These are phyloP conservation scores for Chlorella sp. DNA, from an alignment of 139 green algal species.

Conservation along the genomic window DNA sequence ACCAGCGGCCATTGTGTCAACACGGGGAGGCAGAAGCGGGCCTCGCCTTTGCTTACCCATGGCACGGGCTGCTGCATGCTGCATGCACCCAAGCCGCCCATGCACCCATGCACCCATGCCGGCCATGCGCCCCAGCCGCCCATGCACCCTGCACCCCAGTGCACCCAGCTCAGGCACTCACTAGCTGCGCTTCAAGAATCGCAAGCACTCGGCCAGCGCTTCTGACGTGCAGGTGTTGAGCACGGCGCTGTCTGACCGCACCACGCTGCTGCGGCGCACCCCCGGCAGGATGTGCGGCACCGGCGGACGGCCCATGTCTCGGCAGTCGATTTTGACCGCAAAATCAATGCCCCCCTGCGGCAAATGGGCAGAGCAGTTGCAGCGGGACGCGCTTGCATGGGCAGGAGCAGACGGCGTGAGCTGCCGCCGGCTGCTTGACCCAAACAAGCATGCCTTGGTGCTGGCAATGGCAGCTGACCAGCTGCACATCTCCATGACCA, in stretches of 20 bases:
- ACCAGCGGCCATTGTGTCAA: no score
- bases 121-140: no score
- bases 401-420: no score
- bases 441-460: no score
- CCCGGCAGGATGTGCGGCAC: not conserved
- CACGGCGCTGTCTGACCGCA: conserved; percentile 24
- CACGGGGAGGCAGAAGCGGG: not conserved
- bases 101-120: no score
- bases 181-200: conserved; percentile 81
- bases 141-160: no score
- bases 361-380: not conserved
- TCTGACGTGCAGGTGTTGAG: conserved; percentile 69
- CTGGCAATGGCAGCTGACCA: not conserved
- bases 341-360: not conserved
- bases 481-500: not conserved
- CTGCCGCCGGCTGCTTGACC: no score
- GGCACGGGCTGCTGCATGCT: no score
- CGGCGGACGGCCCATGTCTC: not conserved
- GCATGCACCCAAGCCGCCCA: no score
- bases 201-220: conserved; percentile 70
- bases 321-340: not conserved
- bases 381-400: no score
- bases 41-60: no score
- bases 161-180: not conserved
- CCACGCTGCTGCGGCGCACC: not conserved